A percentile compares a stretch with the other conserved stretches of the same genome.
phyloP scores from a whole-genome alignment of 2,329 filamentous ascomycete species.

The Tolypocladium nubicola region DNA sequence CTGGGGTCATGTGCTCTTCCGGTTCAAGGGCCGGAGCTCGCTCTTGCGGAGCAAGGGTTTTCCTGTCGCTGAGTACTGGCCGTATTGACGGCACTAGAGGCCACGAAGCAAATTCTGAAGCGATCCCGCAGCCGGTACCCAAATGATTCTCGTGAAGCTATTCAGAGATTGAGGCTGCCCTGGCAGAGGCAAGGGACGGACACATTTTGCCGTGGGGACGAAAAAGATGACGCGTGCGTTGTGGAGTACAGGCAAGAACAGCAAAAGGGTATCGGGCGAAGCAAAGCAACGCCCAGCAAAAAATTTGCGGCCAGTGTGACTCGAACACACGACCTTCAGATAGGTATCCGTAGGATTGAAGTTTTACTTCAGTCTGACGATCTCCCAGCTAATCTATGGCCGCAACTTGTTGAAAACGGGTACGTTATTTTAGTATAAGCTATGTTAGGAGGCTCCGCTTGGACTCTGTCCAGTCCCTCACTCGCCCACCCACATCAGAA shows the following conservation, averaged over 20 bases:
- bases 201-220: too few species aligned
- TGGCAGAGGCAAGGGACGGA: too few species aligned
- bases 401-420: slow-evolving; percentile 12
- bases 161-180: too few species aligned
- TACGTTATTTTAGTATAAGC: background rate
- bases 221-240: background rate
- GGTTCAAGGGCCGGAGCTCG: too few species aligned
- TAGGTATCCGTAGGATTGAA: slow-evolving; percentile 16
- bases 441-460: background rate
- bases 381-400: slow-evolving; percentile 19
- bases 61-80: too few species aligned
- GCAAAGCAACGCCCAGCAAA: slow-evolving; percentile 4
- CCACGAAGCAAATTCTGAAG: too few species aligned
- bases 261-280: slow-evolving; percentile 1
- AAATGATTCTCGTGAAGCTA: too few species aligned
- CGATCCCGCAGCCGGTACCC: too few species aligned
- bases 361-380: slow-evolving; percentile 17
- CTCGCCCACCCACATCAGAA: background rate
- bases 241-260: background rate
- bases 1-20: too few species aligned
- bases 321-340: slow-evolving; percentile 20
- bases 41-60: too few species aligned
- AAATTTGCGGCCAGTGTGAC: slow-evolving; percentile 16
- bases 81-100: too few species aligned
- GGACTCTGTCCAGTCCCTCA: background rate